Base-by-base conservation (phyloP, 164 flowering plant species). In the Tetrastigma voinierianum region DNA sequence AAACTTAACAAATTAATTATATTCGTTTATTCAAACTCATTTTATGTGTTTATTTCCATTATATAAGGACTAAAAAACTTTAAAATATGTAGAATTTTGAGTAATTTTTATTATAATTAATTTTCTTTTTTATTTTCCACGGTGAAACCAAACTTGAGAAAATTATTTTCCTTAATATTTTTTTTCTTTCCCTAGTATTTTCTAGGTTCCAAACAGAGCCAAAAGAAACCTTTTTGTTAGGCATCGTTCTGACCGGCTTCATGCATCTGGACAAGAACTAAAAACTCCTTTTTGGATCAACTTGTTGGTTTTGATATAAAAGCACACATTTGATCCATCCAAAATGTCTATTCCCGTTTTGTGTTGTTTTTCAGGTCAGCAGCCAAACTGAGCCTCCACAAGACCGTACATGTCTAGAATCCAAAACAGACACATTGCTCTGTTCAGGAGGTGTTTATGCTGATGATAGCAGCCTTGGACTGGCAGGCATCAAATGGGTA, bases 401-500 rank as follows among this genome's bases (percentile, higher is more conserved):
- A 61, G 72, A 66, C 25, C 55, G 32, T 66, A 65, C 51, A 16
- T 23, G 20, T 66, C 81, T 73, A 71, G 79, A 79, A 64, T 67
- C 84, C 3, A 72, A 77, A 59, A 72, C 70, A 59, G 78, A 73
- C 51, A 59, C 64, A 20, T 51, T 47, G 15, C 73, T 77, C 67
- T 62, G 68, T 25, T 67, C 75, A 14, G 66, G 59, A 57, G 58
- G 40, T 7, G 6, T 71, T 2, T 56, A 67, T 58, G 70, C 73
- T 60, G 78, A 75, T 66, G 85, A 78, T 52, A 87, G 77, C 59
- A 83, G 80, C 77, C 81, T 84, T 65, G 91, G 89, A 6, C 65
- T 83, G 63, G 51, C 86, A 70, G 82, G 79, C 69, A 79, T 87
- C 58, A 82, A 78, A 59, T 88, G 92, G 93, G 97, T 90, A 87